phyloP scores from a whole-genome alignment of 129 eudicot species.

The Erigeron canadensis region DNA sequence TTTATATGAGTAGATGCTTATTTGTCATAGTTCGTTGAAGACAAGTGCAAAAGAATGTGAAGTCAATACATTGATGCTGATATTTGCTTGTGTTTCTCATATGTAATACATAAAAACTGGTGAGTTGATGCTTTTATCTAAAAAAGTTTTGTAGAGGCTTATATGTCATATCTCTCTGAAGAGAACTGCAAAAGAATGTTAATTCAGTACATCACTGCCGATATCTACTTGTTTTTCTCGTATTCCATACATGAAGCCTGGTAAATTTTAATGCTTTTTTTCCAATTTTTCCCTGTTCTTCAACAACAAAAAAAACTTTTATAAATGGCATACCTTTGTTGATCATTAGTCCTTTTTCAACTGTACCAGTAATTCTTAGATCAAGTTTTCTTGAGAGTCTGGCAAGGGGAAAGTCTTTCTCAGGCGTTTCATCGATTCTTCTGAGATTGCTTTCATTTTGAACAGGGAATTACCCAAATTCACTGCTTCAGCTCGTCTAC shows the following conservation, averaged over 20 bases:
- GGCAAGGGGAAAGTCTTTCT: constrained; percentile 46
- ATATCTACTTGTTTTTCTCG: constrained; percentile 12
- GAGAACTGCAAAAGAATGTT: constrained; percentile 17
- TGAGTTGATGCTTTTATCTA: background rate
- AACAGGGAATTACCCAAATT: constrained; percentile 49
- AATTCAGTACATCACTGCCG: constrained; percentile 12
- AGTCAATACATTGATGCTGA: constrained; percentile 13
- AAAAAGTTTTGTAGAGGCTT: background rate
- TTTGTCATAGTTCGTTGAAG: background rate
- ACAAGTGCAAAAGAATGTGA: constrained; percentile 14
- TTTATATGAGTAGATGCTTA: background rate
- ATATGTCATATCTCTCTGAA: background rate
- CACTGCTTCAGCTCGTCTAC: constrained; percentile 64
- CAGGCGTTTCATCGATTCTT: constrained; percentile 46
- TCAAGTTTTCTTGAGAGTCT: constrained; percentile 17
- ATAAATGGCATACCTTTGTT: constrained; percentile 34
- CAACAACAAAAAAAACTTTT: background rate
- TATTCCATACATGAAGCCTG: constrained; percentile 5
- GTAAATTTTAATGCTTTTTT: constrained; percentile 8
- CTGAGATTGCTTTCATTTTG: constrained; percentile 41
- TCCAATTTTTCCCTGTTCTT: constrained; percentile 16
- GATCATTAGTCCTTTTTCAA: constrained; percentile 20
- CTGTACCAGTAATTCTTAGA: constrained; percentile 1
- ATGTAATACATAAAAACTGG: constrained; percentile 13
- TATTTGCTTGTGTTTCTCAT: constrained; percentile 13